phyloP scores from a whole-genome alignment of 148 eudicot species.

The Spergularia bocconei region DNA sequence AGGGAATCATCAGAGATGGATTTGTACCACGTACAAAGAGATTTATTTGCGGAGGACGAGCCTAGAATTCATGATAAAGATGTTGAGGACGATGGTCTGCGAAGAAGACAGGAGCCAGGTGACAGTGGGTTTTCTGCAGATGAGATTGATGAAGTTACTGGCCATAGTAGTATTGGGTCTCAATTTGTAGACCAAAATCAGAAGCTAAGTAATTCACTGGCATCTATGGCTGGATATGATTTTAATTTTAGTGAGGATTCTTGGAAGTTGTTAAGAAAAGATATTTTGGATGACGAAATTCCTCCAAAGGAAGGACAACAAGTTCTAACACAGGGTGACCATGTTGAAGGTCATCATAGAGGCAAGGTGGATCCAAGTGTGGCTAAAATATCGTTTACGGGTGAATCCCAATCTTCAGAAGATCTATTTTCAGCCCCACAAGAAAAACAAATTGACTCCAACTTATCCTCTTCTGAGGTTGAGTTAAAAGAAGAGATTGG shows the following conservation, averaged over 20 bases:
- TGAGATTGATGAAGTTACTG: slow-evolving; percentile 13
- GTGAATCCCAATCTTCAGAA: slow-evolving; percentile 14
- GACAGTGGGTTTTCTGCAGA: neutral
- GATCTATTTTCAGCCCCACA: slow-evolving; percentile 16
- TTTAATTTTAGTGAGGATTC: slow-evolving; percentile 5
- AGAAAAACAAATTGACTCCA: slow-evolving; percentile 23
- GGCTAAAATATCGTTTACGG: slow-evolving; percentile 16
- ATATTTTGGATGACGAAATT: slow-evolving; percentile 8
- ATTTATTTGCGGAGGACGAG: slow-evolving; percentile 23
- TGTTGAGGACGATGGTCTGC: neutral
- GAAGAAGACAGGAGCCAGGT: slow-evolving; percentile 1
- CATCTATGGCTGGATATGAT: slow-evolving; percentile 14
- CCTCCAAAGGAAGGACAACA: slow-evolving; percentile 18
- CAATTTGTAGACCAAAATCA: slow-evolving; percentile 10
- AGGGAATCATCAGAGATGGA: slow-evolving; percentile 31
- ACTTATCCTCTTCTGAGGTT: slow-evolving; percentile 19
- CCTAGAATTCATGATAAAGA: slow-evolving; percentile 15
- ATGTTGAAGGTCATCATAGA: slow-evolving; percentile 17
- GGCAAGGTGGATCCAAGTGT: slow-evolving; percentile 19
- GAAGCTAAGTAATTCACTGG: neutral
- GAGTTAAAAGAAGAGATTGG: slow-evolving; percentile 21
- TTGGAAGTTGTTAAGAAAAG: slow-evolving; percentile 7
- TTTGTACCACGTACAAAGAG: slow-evolving; percentile 26
- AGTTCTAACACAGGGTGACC: slow-evolving; percentile 3
- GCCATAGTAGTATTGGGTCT: neutral